Evolutionary conservation across 169 alveolate species (phyloP).

Genomic region (Cryptosporidium baileyi): DNA sequence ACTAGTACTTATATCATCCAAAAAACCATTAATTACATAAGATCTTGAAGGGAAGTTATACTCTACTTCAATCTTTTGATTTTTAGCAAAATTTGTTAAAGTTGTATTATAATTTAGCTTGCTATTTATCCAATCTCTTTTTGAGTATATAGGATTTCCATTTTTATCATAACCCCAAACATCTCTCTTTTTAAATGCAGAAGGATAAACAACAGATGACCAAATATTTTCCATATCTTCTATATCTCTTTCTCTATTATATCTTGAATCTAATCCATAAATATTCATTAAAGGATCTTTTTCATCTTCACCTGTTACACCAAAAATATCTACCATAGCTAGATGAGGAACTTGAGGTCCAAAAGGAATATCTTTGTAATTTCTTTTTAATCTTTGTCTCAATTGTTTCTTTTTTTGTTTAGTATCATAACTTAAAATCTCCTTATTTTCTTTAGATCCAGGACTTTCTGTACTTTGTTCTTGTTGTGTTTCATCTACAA

Average conservation of each 20-base stretch:
- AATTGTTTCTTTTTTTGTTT: conserved; percentile 29
- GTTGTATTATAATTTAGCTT: background rate
- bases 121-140: conserved; percentile 20
- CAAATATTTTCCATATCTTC: conserved; percentile 7
- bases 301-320: conserved; percentile 31
- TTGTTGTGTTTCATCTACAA: conserved; percentile 38
- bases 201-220: conserved; percentile 11
- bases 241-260: conserved; percentile 10
- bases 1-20: conserved; percentile 29
- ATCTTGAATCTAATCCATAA: conserved; percentile 36
- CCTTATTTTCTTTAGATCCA: conserved; percentile 28
- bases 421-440: conserved; percentile 21
- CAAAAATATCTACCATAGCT: conserved; percentile 67
- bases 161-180: conserved; percentile 60
- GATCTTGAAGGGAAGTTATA: conserved; percentile 15
- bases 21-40: conserved; percentile 29
- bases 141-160: conserved; percentile 42
- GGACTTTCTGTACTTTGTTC: background rate
- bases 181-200: conserved; percentile 5
- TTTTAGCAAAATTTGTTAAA: background rate
- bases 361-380: conserved; percentile 39
- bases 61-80: background rate
- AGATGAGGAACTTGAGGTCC: conserved; percentile 61
- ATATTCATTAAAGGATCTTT: conserved; percentile 4
- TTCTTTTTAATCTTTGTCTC: background rate